phyloP scores from a whole-genome alignment of 768 basidiomycete genomes.

The Gloeophyllum trabeum region DNA sequence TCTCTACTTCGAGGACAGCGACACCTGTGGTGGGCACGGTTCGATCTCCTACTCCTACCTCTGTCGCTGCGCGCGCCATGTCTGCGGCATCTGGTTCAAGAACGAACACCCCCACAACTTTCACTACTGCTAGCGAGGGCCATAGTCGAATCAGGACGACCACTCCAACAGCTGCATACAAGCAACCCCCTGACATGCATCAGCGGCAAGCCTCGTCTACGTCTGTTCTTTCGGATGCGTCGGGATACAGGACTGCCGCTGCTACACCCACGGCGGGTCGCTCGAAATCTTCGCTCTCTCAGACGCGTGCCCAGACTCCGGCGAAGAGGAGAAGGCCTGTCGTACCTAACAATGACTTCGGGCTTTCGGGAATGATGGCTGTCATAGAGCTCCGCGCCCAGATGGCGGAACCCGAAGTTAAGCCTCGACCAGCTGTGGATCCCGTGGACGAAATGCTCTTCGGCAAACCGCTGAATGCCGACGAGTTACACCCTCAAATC shows the following conservation, averaged over 20 bases:
- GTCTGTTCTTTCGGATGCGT: slow-evolving; percentile 59
- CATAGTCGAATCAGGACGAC: slow-evolving; percentile 16
- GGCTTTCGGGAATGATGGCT: slow-evolving; percentile 77
- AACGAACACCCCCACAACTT: slow-evolving; percentile 12
- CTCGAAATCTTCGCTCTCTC: slow-evolving; percentile 4
- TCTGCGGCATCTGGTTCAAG: slow-evolving; percentile 19
- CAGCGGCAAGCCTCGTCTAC: slow-evolving; percentile 62
- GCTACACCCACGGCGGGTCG: slow-evolving; percentile 5
- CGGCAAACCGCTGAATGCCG: slow-evolving; percentile 49
- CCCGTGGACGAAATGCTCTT: slow-evolving; percentile 69
- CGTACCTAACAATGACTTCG: slow-evolving; percentile 76
- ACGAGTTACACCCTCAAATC: slow-evolving; percentile 57
- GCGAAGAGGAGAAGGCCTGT: slow-evolving; percentile 30
- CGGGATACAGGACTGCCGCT: slow-evolving; percentile 26
- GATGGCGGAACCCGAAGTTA: slow-evolving; percentile 20
- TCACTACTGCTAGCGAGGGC: slow-evolving; percentile 9
- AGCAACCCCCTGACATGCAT: slow-evolving; percentile 7
- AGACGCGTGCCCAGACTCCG: slow-evolving; percentile 16
- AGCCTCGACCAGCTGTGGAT: slow-evolving; percentile 32
- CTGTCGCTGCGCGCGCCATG: slow-evolving; percentile 8
- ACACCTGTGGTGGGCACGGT: slow-evolving; percentile 13
- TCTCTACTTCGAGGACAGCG: slow-evolving; percentile 22
- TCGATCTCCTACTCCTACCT: slow-evolving; percentile 9
- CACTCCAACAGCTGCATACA: slow-evolving; percentile 27
- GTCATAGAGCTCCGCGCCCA: slow-evolving; percentile 63